Conservation (phyloP, 805 yeast species). For the Yarrowia hollandica region DNA sequence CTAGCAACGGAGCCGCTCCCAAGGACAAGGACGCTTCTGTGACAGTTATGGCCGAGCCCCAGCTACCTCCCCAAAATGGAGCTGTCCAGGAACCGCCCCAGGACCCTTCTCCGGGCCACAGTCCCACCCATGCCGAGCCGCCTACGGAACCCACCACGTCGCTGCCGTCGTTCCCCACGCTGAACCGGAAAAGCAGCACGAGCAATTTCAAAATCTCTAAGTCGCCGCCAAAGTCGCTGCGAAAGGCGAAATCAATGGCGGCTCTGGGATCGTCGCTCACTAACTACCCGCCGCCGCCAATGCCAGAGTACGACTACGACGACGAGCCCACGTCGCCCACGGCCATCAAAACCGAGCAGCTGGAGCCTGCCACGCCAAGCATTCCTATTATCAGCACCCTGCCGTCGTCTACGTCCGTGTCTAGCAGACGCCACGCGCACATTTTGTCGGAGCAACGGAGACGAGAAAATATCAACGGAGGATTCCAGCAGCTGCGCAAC, state of each 20-base stretch:
- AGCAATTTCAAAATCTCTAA: slow-evolving; percentile 11
- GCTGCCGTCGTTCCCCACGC: slow-evolving; percentile 9
- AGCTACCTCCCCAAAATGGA: too few species aligned
- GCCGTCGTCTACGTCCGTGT: slow-evolving; percentile 34
- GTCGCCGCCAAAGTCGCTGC: slow-evolving; percentile 26
- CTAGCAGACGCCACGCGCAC: slow-evolving; percentile 44
- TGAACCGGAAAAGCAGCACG: slow-evolving; percentile 5
- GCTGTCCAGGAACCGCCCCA: too few species aligned
- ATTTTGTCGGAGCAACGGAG: slow-evolving; percentile 51
- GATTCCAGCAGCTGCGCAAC: slow-evolving; percentile 45
- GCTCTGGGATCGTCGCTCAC: neutral
- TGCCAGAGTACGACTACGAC: slow-evolving; percentile 17
- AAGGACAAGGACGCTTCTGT: neutral
- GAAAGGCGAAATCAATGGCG: slow-evolving; percentile 26
- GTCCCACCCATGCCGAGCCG: too few species aligned
- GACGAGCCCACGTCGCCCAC: slow-evolving; percentile 11
- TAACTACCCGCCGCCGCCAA: slow-evolving; percentile 2
- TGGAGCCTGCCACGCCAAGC: slow-evolving; percentile 23
- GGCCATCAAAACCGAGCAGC: slow-evolving; percentile 25
- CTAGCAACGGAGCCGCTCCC: neutral
- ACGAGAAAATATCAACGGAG: slow-evolving; percentile 50
- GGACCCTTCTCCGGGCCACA: slow-evolving; percentile 5
- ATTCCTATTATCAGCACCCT: slow-evolving; percentile 35
- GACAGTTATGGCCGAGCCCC: too few species aligned
- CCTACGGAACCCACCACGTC: too few species aligned